phyloP scores from a whole-genome alignment of 2,329 filamentous ascomycete species.

The Cladosporium cucumerinum region DNA sequence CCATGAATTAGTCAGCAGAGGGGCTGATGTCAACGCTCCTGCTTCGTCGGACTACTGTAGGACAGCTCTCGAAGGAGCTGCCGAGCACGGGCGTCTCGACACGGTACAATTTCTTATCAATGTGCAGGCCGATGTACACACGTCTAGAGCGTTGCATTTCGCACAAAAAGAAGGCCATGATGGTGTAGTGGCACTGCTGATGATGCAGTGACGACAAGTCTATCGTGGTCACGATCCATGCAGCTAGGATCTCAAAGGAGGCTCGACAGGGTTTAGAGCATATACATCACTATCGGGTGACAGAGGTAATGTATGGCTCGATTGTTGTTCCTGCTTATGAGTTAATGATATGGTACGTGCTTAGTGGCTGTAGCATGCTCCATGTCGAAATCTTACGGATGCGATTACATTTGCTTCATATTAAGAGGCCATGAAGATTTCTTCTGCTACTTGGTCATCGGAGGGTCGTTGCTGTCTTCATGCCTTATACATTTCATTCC shows the following conservation, averaged over 20 bases:
- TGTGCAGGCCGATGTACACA: not conserved
- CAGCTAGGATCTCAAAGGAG: no score
- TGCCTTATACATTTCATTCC: not conserved
- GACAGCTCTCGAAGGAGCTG: not conserved
- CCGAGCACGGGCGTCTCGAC: slow-evolving; percentile 1
- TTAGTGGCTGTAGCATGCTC: not conserved
- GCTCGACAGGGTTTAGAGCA: no score
- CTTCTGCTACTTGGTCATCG: not conserved
- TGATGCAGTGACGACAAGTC: not conserved
- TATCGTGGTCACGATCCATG: no score
- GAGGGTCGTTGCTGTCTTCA: not conserved
- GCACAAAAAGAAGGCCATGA: not conserved
- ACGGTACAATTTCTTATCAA: slow-evolving; percentile 5
- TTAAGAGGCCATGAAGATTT: not conserved
- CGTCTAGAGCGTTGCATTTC: not conserved
- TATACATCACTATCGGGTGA: no score
- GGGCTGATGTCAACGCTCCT: slow-evolving; percentile 3
- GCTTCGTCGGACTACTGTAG: not conserved
- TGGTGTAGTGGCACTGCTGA: not conserved
- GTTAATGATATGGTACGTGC: no score
- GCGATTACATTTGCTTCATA: no score
- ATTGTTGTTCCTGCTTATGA: no score
- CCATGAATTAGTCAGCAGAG: slow-evolving; percentile 4
- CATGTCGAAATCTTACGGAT: not conserved
- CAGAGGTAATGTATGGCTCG: no score